Base-by-base conservation (phyloP, 2,329 filamentous ascomycete species). In the Neurospora sp. region DNA sequence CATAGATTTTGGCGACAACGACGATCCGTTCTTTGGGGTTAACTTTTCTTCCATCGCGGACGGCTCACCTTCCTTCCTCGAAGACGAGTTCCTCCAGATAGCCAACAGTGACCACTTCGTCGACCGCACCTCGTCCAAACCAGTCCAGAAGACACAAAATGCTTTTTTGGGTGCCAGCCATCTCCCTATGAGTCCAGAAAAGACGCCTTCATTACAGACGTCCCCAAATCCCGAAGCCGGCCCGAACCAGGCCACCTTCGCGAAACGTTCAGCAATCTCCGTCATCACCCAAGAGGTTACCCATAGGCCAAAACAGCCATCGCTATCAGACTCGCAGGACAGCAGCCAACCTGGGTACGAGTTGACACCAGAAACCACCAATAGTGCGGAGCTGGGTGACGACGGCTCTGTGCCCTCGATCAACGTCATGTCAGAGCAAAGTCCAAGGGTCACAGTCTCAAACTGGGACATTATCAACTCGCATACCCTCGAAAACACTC, bases 391-490 rank as follows among this genome's bases (percentile, higher is more conserved):
- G 68, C 85, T 86, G 4, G 85, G 84, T 71, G 84, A 86, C 74
- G 85, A 85, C 75, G 81, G 80, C 57, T 74, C 82, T 41, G 81
- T 78, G 4, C 79, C 81, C 2, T 77, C 78, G 65, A 74, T 79
- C 8, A 74, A 80, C 67, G 74, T 78, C 68, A 85, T 85, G 82
- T 77, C 80, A 39, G 76, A 79, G 23, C 82, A 81, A 71, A 88
- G 86, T 74, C 86, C 86, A 6, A 82, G 82, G 37, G 84, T 88
- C 23, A 87, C 83, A 6, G 84, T 88, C 66, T 88, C 86, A 1
- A 79, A 86, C 72, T 88, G 84, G 84, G 85, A 82, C 66, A 81
- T 80, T 71, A 84, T 81, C 67, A 75, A 77, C 57, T 66, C 66
- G 1, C 62, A 68, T 17, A 41, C 67, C 1, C 12, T 69, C 17